Percentiles rank a stretch among this genome's conserved stretches.
Conservation (phyloP, 345 rosid genomes). For the Arabis hirsuta region DNA sequence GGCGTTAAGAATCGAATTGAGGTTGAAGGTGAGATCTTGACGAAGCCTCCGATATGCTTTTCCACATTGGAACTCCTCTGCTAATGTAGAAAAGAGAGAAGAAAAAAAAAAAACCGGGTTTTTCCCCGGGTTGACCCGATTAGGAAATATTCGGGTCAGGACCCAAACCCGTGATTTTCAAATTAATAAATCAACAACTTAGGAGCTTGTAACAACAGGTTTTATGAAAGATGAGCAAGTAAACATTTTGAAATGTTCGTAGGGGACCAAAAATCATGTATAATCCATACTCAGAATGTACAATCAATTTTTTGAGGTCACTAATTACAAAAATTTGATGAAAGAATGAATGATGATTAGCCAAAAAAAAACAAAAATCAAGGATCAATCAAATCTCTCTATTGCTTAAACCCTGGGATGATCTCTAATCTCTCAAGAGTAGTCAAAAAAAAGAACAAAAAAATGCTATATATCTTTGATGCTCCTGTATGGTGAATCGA, state of each 20-base stretch:
- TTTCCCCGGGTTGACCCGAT: neutral
- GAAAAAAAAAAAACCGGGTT: neutral
- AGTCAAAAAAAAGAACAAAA: constrained; percentile 7
- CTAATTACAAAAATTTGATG: constrained; percentile 32
- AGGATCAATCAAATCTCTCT: constrained; percentile 20
- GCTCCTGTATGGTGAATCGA: constrained; percentile 29
- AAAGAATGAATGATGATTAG: neutral
- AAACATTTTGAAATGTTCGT: no score
- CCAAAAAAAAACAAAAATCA: neutral
- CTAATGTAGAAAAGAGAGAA: neutral
- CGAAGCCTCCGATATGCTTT: constrained; percentile 16
- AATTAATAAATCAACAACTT: no score
- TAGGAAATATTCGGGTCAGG: neutral
- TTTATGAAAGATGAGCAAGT: no score
- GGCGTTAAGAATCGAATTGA: constrained; percentile 3
- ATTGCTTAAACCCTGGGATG: neutral
- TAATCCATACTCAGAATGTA: constrained; percentile 3
- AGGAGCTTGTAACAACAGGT: neutral
- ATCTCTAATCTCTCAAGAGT: constrained; percentile 15
- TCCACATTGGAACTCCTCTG: neutral
- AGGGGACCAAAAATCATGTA: neutral
- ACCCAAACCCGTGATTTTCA: constrained; percentile 27
- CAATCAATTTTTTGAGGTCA: constrained; percentile 1
- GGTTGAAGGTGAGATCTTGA: neutral
- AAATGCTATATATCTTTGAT: constrained; percentile 23